phyloP scores from a whole-genome alignment of 1,284 basidiomycete species.

The Meripilus lineatus region DNA sequence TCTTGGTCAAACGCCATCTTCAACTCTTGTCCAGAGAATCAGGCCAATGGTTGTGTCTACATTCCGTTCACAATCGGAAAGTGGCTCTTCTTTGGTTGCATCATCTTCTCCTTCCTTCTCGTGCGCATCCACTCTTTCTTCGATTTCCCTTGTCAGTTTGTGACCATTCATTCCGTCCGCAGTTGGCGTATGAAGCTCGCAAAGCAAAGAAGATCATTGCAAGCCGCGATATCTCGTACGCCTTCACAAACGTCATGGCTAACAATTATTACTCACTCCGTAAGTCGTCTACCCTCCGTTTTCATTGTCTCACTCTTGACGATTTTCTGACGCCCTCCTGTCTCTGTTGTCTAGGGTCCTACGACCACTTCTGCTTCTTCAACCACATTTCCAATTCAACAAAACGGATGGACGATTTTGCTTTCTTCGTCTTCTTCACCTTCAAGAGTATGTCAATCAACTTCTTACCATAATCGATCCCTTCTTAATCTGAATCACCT shows the following conservation, averaged over 20 bases:
- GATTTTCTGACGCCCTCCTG: conserved; percentile 2
- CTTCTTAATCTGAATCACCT: conserved; percentile 2
- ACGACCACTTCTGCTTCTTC: conserved; percentile 98
- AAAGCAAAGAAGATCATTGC: conserved; percentile 93
- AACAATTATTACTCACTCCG: conserved; percentile 93
- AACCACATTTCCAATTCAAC: conserved; percentile 94
- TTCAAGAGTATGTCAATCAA: conserved; percentile 83
- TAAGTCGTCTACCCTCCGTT: conserved; percentile 35
- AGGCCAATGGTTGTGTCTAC: conserved; percentile 66
- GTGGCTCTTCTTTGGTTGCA: conserved; percentile 97
- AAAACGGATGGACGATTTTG: conserved; percentile 95
- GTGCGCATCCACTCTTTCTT: conserved; percentile 40
- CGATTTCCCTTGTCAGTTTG: conserved; percentile 4
- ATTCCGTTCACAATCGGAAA: conserved; percentile 89
- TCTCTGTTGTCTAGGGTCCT: conserved; percentile 57
- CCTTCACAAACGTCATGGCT: conserved; percentile 96
- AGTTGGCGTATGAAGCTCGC: conserved; percentile 88
- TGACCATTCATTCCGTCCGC: too few relatives aligned
- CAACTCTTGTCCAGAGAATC: conserved; percentile 54
- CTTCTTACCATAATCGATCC: neutral
- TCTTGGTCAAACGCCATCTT: conserved; percentile 92
- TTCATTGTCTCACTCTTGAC: neutral
- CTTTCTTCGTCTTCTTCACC: conserved; percentile 98
- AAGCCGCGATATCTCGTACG: conserved; percentile 94
- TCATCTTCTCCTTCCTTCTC: conserved; percentile 94